Evolutionary conservation across 2,329 filamentous ascomycete genomes (phyloP).

Genomic region (Pseudogymnoascus sp.): DNA sequence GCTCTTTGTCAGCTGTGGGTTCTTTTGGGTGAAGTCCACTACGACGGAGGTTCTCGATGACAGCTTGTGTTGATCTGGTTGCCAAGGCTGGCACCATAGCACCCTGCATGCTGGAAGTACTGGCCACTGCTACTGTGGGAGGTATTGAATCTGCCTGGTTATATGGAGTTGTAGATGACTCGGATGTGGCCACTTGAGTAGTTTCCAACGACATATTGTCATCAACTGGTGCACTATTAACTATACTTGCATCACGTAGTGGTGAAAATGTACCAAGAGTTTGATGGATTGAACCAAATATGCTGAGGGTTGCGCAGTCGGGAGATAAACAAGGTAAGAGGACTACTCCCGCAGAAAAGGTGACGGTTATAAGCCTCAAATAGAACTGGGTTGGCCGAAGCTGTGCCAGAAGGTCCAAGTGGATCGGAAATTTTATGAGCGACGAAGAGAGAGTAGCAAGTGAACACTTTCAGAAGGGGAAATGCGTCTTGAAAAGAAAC

Average conservation of each 20-base stretch:
- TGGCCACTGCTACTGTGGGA: no score
- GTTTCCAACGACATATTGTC: neutral
- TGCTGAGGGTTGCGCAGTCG: neutral
- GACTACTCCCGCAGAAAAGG: neutral
- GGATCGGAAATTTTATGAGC: neutral
- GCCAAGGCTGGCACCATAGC: conserved; percentile 17
- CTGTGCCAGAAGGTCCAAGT: neutral
- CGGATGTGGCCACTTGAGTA: neutral
- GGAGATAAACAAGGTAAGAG: neutral
- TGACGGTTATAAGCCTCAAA: neutral
- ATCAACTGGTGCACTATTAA: neutral
- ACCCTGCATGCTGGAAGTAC: neutral
- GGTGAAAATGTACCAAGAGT: neutral
- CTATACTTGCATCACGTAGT: neutral
- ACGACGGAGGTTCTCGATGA: conserved; percentile 24
- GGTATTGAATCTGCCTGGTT: neutral
- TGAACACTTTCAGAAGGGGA: neutral
- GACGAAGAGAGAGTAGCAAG: neutral
- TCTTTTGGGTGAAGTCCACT: neutral
- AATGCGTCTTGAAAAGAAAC: neutral
- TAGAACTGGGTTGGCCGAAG: neutral
- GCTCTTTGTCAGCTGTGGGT: neutral
- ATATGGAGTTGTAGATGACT: neutral
- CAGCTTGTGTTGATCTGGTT: conserved; percentile 21
- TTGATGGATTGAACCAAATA: neutral